phyloP scores from a whole-genome alignment of 1,284 basidiomycete species.

The Mycosarcoma maydis region DNA sequence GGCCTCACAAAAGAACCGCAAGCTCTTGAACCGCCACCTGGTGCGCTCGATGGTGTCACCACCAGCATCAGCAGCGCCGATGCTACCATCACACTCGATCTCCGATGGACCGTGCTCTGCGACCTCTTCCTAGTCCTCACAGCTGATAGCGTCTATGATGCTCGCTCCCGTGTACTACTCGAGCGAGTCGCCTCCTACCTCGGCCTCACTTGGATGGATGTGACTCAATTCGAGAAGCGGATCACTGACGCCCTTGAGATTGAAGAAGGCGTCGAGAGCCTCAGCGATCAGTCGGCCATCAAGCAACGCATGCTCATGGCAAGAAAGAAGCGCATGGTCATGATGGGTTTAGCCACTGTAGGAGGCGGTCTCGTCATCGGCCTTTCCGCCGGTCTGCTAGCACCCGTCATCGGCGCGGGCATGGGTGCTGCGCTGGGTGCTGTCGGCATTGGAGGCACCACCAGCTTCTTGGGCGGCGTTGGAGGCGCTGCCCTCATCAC shows the following conservation, averaged over 20 bases:
- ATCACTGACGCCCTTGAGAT: slow-evolving; percentile 65
- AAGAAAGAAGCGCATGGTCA: slow-evolving; percentile 57
- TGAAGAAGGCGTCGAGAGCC: slow-evolving; percentile 61
- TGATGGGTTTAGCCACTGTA: slow-evolving; percentile 66
- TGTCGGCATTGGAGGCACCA: slow-evolving; percentile 65
- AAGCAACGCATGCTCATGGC: slow-evolving; percentile 50
- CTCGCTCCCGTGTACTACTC: slow-evolving; percentile 64
- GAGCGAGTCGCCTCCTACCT: slow-evolving; percentile 61
- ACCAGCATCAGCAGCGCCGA: slow-evolving; percentile 59
- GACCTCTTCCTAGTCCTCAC: slow-evolving; percentile 66
- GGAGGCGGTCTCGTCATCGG: slow-evolving; percentile 66
- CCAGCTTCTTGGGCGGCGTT: slow-evolving; percentile 62
- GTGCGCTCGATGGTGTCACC: slow-evolving; percentile 63
- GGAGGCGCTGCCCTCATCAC: slow-evolving; percentile 66
- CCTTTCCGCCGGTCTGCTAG: slow-evolving; percentile 62
- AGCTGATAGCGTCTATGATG: slow-evolving; percentile 65
- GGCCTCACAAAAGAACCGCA: slow-evolving; percentile 57
- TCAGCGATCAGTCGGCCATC: slow-evolving; percentile 54
- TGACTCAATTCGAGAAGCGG: slow-evolving; percentile 66
- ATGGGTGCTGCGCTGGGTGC: slow-evolving; percentile 63
- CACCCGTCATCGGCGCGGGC: slow-evolving; percentile 65
- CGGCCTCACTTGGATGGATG: slow-evolving; percentile 65
- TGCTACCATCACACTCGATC: slow-evolving; percentile 64
- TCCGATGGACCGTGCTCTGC: slow-evolving; percentile 66
- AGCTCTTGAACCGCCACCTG: slow-evolving; percentile 51